Conservation (phyloP, 768 basidiomycete species). For the Leucocoprinus birnbaumii region DNA sequence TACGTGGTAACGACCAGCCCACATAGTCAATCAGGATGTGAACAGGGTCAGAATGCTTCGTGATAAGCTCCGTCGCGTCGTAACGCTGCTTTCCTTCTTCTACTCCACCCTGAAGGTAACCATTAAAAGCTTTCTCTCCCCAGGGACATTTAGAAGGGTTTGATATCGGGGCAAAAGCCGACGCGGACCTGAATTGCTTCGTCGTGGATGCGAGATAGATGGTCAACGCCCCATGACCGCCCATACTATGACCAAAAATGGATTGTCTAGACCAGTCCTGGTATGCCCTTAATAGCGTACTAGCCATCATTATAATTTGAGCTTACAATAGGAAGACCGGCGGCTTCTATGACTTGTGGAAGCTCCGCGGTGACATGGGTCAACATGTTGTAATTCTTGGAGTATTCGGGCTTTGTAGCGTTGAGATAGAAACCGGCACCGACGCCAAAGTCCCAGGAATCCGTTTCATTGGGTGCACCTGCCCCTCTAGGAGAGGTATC, state of each 20-base stretch:
- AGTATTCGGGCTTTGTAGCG: conserved; percentile 74
- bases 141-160: conserved; percentile 88
- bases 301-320: neutral
- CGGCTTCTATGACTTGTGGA: conserved; percentile 71
- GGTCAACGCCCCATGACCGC: conserved; percentile 92
- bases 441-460: conserved; percentile 88
- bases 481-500: conserved; percentile 96
- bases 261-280: conserved; percentile 84
- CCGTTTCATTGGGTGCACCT: conserved; percentile 75
- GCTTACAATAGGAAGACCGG: conserved; percentile 76
- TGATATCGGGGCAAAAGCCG: conserved; percentile 83
- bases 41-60: conserved; percentile 56
- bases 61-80: conserved; percentile 85
- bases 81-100: conserved; percentile 72
- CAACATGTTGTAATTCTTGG: conserved; percentile 86
- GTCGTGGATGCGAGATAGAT: conserved; percentile 77
- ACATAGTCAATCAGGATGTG: conserved; percentile 89
- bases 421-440: conserved; percentile 98
- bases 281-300: neutral
- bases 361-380: conserved; percentile 83
- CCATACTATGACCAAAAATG: conserved; percentile 97
- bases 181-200: conserved; percentile 79
- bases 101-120: conserved; percentile 76
- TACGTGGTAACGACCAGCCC: conserved; percentile 20
- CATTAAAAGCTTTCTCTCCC: conserved; percentile 89